These are phyloP conservation scores for Stagonosporopsis cucurbitacearum DNA, from an alignment of 2,329 filamentous ascomycete species.

Conservation along the genomic window DNA sequence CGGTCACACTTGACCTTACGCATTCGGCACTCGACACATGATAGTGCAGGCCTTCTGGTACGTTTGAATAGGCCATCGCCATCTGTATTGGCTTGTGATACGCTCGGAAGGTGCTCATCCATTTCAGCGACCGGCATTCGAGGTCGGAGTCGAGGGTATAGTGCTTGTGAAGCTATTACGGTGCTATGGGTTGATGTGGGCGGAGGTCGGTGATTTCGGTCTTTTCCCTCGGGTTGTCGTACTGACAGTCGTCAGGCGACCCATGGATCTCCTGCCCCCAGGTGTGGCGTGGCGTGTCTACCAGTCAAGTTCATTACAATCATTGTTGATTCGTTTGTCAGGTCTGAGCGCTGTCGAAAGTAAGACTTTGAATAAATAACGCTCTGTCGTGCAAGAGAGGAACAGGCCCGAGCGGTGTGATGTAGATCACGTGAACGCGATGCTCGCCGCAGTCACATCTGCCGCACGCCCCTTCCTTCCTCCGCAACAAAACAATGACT, in stretches of 20 bases:
- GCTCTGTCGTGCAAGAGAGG: background rate
- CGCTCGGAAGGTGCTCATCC: slow-evolving; percentile 1
- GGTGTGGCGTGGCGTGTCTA: background rate
- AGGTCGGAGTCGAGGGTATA: background rate
- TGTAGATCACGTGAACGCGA: background rate
- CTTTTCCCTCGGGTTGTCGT: background rate
- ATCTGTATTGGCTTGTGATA: background rate
- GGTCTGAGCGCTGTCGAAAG: background rate
- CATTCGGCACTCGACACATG: slow-evolving; percentile 40
- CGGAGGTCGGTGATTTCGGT: background rate
- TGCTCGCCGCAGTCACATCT: background rate
- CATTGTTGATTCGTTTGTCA: background rate
- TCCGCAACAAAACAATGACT: background rate
- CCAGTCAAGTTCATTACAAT: background rate
- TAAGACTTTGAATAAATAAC: background rate
- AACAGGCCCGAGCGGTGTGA: background rate
- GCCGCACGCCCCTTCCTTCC: too few relatives aligned
- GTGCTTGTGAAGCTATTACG: background rate
- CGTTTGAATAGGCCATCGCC: slow-evolving; percentile 30
- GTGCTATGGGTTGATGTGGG: background rate
- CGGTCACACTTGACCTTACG: slow-evolving; percentile 43
- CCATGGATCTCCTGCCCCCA: background rate
- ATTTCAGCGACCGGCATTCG: background rate
- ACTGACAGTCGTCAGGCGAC: background rate
- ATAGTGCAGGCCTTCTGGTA: slow-evolving; percentile 35